Evolutionary conservation across 208 protist species (phyloP).

Genomic region (Wallacemonas rigidus): DNA sequence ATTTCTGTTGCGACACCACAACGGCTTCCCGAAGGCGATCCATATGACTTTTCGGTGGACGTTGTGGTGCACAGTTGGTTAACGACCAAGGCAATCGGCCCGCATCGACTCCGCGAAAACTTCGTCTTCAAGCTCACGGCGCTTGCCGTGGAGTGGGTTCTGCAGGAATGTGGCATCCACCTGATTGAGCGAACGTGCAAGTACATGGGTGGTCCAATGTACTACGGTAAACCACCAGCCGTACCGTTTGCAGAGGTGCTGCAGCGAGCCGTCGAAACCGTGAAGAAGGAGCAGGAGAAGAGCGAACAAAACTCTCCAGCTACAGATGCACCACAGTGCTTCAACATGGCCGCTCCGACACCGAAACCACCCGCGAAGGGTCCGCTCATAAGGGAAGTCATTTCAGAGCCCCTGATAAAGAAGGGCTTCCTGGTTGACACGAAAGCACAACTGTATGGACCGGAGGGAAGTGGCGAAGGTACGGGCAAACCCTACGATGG

Average conservation of each 20-base stretch:
- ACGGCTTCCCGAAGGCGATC: slow-evolving; percentile 19
- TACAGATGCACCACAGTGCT: neutral
- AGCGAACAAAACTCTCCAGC: neutral
- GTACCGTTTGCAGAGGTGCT: slow-evolving; percentile 23
- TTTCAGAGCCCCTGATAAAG: slow-evolving; percentile 46
- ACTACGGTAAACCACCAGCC: slow-evolving; percentile 18
- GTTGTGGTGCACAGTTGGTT: slow-evolving; percentile 83
- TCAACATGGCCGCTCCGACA: slow-evolving; percentile 25
- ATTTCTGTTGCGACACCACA: slow-evolving; percentile 69
- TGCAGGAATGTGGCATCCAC: slow-evolving; percentile 66
- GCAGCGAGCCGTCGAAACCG: slow-evolving; percentile 23
- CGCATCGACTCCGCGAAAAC: slow-evolving; percentile 58
- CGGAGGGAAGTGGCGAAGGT: slow-evolving; percentile 59
- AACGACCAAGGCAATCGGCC: slow-evolving; percentile 37
- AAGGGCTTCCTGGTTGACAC: slow-evolving; percentile 67
- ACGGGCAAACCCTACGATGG: slow-evolving; percentile 52
- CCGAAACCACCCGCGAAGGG: slow-evolving; percentile 17
- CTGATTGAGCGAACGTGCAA: slow-evolving; percentile 44
- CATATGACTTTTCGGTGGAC: slow-evolving; percentile 58
- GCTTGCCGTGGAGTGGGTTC: slow-evolving; percentile 79
- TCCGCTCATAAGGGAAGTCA: slow-evolving; percentile 65
- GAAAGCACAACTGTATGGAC: slow-evolving; percentile 55
- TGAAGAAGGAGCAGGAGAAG: slow-evolving; percentile 28
- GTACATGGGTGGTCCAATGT: slow-evolving; percentile 45
- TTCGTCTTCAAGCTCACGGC: slow-evolving; percentile 55